phyloP scores from a whole-genome alignment of 352 stramenopile species.

The Pythium plurisporium region DNA sequence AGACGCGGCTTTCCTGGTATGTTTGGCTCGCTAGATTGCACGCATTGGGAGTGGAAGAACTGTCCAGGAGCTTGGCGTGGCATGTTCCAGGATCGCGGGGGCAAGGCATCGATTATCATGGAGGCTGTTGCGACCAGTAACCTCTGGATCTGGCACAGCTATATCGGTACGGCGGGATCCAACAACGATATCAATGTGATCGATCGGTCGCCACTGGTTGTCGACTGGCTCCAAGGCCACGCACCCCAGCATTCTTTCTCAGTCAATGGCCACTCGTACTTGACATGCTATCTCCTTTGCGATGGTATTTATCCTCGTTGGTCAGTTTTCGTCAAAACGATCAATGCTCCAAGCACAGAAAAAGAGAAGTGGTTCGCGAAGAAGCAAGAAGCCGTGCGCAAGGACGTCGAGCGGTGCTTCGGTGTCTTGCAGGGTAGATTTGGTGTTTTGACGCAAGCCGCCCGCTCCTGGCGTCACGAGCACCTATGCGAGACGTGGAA shows the following conservation, averaged over 20 bases:
- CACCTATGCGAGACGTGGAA: not conserved
- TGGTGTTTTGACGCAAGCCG: not conserved
- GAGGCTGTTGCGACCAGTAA: conserved; percentile 23
- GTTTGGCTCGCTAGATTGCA: not conserved
- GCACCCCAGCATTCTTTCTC: not conserved
- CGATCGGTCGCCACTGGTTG: conserved; percentile 21
- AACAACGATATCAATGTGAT: conserved; percentile 36
- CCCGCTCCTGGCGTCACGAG: not conserved
- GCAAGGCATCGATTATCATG: not conserved
- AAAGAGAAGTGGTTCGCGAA: conserved; percentile 15
- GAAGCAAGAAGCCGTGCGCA: conserved; percentile 19
- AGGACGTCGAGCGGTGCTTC: conserved; percentile 32
- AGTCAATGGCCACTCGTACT: not conserved
- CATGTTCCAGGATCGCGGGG: not conserved
- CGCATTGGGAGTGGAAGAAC: not conserved
- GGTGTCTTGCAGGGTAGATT: conserved; percentile 14
- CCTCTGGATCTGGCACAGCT: conserved; percentile 26
- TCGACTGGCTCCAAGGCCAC: conserved; percentile 14
- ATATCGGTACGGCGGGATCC: conserved; percentile 12
- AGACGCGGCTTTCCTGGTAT: not conserved
- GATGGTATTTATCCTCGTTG: conserved; percentile 26
- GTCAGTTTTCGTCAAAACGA: conserved; percentile 24
- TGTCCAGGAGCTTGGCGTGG: not conserved
- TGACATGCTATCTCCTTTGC: conserved; percentile 21
- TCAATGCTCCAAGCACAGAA: not conserved